Base-by-base conservation (phyloP, 2,329 filamentous ascomycete genomes). In the Dactylellina parvicollis region DNA sequence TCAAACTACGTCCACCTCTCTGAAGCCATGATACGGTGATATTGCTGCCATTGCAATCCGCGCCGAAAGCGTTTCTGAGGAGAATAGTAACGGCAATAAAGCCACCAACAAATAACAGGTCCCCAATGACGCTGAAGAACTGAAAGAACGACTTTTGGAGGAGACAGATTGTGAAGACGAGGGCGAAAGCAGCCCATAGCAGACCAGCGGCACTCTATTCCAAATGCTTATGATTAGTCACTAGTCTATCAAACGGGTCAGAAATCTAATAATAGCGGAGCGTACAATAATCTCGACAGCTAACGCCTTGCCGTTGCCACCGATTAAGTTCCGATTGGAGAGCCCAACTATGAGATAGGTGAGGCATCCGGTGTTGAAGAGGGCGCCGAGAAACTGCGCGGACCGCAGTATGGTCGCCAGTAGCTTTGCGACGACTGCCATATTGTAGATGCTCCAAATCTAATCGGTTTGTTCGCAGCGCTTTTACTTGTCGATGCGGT, bases 71-170 rank as follows among this genome's bases (percentile, higher is more conserved):
- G 10, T 75, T 38, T 36, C 61, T 55, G 16, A 77, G 61, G 1
- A 77, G 71, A 22, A 77, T 54, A 9, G 74, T 52, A 18, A 75
- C 50, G 5, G 70, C 74, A 16, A 76, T 69, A 55, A 75, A 76
- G 20, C 76, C 75, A 1, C 75, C 76, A 18, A 72, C 32, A 34
- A 75, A 60, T 32, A 75, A 22, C 2, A 75, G 34, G 44, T 76
- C 75, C 12, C 67, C 60, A 10, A 75, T 5, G 38, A 75, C 20
- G 8, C 55, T 57, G 46, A 76, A 59, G 42, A 76, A 60, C 22
- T 69, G 70, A 54, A 75, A 76, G 57, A 75, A 74, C n/a, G 73
- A 72, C 28, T 67, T 75, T 38, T 76, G 75, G 4, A 75, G 73
- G 28, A 77, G 64, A 18, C 73, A 76, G 14, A 75, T 70, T 7